phyloP scores from a whole-genome alignment of 805 yeast species.

The Debaryomyces maramus region DNA sequence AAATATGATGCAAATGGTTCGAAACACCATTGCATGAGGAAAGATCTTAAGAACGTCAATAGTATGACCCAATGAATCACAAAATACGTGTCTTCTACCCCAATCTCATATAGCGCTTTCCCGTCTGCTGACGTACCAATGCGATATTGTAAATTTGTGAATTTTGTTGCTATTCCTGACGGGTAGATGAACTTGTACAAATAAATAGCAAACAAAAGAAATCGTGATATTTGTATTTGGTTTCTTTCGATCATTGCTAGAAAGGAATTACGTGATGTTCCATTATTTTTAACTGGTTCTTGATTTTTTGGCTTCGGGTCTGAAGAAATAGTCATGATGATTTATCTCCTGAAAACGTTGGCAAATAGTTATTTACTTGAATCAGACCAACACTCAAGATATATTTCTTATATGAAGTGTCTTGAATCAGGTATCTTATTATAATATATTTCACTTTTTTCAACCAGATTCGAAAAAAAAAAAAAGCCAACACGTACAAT shows the following conservation, averaged over 20 bases:
- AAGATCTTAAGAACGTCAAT: constrained; percentile 57
- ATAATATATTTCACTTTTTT: too few species aligned
- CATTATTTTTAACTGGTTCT: constrained; percentile 1
- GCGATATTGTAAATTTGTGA: constrained; percentile 34
- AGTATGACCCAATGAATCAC: constrained; percentile 56
- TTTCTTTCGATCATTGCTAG: constrained; percentile 34
- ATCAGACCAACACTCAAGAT: too few species aligned
- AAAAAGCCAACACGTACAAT: neutral
- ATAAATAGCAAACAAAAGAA: constrained; percentile 26
- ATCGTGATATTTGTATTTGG: constrained; percentile 34
- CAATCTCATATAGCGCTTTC: constrained; percentile 49
- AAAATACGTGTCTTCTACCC: constrained; percentile 53
- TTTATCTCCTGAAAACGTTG: neutral
- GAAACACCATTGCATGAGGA: constrained; percentile 57
- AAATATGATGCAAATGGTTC: constrained; percentile 52
- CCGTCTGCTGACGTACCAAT: constrained; percentile 15
- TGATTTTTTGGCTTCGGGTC: neutral
- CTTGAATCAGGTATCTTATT: too few species aligned
- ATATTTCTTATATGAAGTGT: too few species aligned
- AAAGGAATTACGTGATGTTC: constrained; percentile 20
- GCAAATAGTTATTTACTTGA: too few species aligned
- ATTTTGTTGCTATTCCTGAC: constrained; percentile 26
- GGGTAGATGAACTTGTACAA: constrained; percentile 24
- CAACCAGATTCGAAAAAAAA: neutral
- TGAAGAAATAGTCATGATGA: neutral